Evolutionary conservation across 202 grass and related monocot genomes (phyloP), one percentile per base, ranked within the genome.

Genomic region (Carex arenaria): DNA sequence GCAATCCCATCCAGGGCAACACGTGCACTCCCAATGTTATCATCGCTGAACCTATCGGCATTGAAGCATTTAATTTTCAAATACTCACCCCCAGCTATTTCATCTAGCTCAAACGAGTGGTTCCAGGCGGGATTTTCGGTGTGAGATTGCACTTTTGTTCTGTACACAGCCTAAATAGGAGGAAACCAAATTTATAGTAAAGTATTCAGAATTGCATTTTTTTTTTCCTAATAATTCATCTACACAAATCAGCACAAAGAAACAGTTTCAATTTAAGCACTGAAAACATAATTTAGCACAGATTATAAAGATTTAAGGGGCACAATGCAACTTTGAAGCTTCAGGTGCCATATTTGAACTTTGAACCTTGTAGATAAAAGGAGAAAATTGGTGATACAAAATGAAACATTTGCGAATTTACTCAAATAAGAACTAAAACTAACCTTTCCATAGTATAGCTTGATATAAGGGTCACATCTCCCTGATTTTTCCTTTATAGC

Each of bases 361-460:
- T 10, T 72, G 42, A 72, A 45, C 18, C 40, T 23, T 71, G 22
- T 78, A 17, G 22, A 57, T 18, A 78, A 34, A 71, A 32, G 59
- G 22, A 78, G 38, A 32, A 59, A 42, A 2, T 40, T 6, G 3
- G 57, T 79, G 73, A 55, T 60, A 54, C 3, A n/a, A 42, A 20
- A 62, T 62, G 20, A 38, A 45, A 31, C 32, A 80, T 61, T 65
- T 79, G 31, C 5, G 20, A 57, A 61, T 78, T 5, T 77, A 55
- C 18, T 34, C 18, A 38, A 55, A 56, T 74, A 31, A 82, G 30
- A 10, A 53, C 49, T 40, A 72, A 45, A 86, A 62, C 67, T 84
- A 85, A 99, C 96, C 91, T 99, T 99, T 86, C 93, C 96, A 10
- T 96, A 99, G 26, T 99, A 85, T 65, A 99, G 74, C 83, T 99